phyloP scores from a whole-genome alignment of 352 stramenopile genomes.

The Phytopythium litorale region DNA sequence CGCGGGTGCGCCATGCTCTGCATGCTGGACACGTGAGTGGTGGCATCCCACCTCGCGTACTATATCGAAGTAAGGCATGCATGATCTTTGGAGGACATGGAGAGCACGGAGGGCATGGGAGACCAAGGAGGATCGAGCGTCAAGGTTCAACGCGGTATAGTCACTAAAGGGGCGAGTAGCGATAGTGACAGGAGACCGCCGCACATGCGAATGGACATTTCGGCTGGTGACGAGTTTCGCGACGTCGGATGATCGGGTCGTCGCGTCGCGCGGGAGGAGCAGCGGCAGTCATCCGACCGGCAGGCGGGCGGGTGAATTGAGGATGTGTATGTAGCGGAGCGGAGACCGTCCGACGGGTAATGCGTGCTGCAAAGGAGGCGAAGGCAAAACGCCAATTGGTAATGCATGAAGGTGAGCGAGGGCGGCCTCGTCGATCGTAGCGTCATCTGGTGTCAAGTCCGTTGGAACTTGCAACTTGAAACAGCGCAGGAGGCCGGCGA shows the following conservation, averaged over 20 bases:
- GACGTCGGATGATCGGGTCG: background rate
- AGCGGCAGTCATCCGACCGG: background rate
- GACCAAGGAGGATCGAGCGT: no score
- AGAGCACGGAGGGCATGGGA: no score
- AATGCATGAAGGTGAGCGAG: background rate
- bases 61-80: no score
- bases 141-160: background rate
- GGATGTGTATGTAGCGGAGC: background rate
- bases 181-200: background rate
- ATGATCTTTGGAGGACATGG: no score
- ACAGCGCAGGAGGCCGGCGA: background rate
- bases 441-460: slow-evolving; percentile 2
- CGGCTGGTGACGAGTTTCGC: background rate
- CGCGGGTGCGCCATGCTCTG: slow-evolving; percentile 92
- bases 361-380: background rate
- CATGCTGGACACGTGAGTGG: slow-evolving; percentile 89
- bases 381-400: background rate
- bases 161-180: background rate
- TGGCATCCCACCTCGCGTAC: no score
- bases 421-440: background rate
- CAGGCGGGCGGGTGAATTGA: background rate
- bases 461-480: background rate
- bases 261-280: background rate
- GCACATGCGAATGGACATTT: background rate
- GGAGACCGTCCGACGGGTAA: background rate